Evolutionary conservation across 306 rosid genomes (phyloP), one percentile per base, ranked within the genome.

Genomic region (Quercus alba): DNA sequence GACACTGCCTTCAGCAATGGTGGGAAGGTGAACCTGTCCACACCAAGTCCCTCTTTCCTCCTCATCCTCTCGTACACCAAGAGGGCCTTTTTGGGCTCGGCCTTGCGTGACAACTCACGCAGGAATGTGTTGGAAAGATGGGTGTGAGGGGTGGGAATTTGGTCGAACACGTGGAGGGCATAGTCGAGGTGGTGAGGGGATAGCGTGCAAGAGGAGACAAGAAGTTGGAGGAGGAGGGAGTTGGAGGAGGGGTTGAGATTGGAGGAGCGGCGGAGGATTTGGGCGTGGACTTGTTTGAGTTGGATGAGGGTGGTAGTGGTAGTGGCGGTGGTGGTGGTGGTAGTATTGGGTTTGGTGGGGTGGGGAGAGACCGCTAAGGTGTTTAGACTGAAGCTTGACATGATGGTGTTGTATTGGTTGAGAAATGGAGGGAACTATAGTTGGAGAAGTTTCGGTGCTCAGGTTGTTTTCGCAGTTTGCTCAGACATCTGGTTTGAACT

Each of bases 1-100:
- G 94, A 80, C 58, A 84, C 89, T 0, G 94, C 97, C 84, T 87
- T 92, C 72, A 94, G 72, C 61, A 91, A 72, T 4, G 97, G 90
- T 1, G 98, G 98, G 74, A 92, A 89, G 90, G 91, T 88, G 77
- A 87, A 94, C 70, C 86, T 55, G 81, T 89, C 93, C 35, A 92
- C 80, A 56, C 33, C 64, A 78, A 79, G 73, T 10, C 83, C 88
- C 52, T 84, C 80, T 1, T 49, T 49, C 26, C 52, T 73, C 76
- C 98, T 81, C 84, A 92, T 85, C 70, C 63, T 84, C 77, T 38
- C 82, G 74, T 94, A 94, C 26, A 90, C 83, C 19, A 82, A 77
- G 75, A 94, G 89, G 51, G 97, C 64, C 73, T 77, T 82, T 6
- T 75, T 77, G 1, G 98, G 89, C 4, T 81, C 61, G 46, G 87